Evolutionary conservation across 768 basidiomycete genomes (phyloP), one percentile per base, ranked within the genome.

Genomic region (Cystobasidium ongulense): DNA sequence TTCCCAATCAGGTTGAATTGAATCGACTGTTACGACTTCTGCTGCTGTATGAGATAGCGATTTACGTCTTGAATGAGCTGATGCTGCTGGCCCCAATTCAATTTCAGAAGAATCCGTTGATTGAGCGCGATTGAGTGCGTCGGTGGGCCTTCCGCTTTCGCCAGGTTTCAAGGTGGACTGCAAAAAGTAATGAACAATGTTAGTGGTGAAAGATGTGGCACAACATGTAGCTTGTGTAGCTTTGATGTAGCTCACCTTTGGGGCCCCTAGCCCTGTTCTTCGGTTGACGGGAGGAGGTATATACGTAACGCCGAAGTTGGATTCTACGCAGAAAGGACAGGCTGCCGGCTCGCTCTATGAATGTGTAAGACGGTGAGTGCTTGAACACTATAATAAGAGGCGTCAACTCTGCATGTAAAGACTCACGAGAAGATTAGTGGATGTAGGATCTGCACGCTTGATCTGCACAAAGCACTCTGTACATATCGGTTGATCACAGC

Each of bases 401-500:
- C 38, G 52, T 54, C 23, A 38, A 59, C 10, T n/a, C n/a, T 15
- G 50, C 27, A 38, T 64, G 71, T 35, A 18, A 21, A 1, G n/a
- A 38, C 74, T 36, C 53, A 75, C 74, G 7, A 93, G 92, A 74
- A 97, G 85, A 82, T 98, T 94, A 0, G 93, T 97, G 7, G 92
- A 85, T 0, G 92, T 95, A 5, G 96, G 92, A 76, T 99, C 96
- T 39, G 86, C 87, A 68, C 96, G 89, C 84, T 97, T 98, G 83
- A 99, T 98, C 83, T 97, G 95, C 25, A 97, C 92, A 79, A 99
- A 98, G 80, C 96, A 99, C 82, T 99, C 96, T 41, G 96, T 97
- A 81, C 96, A 99, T 75, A 99, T 95, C 25, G 91, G 89, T 78
- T 99, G 96, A 84, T 95, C 94, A 81, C 96, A 99, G 81, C 96